These are phyloP conservation scores for Vaccinium vitisidaea DNA, from an alignment of 148 eudicot species.

Conservation along the genomic window DNA sequence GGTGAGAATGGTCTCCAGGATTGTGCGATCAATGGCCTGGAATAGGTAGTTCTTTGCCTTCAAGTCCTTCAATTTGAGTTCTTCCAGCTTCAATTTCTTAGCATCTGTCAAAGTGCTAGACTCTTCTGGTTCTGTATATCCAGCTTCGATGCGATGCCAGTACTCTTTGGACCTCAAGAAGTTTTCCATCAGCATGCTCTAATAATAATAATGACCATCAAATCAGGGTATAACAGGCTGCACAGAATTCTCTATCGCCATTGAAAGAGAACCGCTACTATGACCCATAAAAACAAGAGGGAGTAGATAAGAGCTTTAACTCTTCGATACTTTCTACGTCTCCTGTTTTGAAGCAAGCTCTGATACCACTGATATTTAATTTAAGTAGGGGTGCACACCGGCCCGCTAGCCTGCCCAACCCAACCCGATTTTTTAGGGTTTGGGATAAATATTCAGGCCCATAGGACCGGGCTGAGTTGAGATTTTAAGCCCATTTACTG, in stretches of 20 bases:
- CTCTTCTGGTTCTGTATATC: too few relatives aligned
- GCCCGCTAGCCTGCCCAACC: too few relatives aligned
- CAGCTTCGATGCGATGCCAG: neutral
- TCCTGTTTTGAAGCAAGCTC: neutral
- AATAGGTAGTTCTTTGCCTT: neutral
- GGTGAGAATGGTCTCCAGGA: neutral
- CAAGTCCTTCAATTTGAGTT: neutral
- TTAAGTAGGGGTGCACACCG: too few relatives aligned
- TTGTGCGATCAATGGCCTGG: neutral
- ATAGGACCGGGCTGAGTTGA: too few relatives aligned
- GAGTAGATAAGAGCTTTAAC: neutral
- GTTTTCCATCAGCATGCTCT: too few relatives aligned
- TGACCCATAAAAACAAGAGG: neutral
- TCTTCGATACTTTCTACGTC: neutral
- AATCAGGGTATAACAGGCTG: neutral
- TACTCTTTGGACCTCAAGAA: too few relatives aligned
- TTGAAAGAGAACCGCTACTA: neutral
- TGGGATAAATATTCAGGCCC: too few relatives aligned
- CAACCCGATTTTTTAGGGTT: too few relatives aligned
- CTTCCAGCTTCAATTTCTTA: too few relatives aligned
- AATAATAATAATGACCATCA: too few relatives aligned
- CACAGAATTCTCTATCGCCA: neutral
- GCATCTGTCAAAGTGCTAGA: neutral
- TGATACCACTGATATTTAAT: neutral
- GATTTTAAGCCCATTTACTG: too few relatives aligned